Evolutionary conservation across 2,329 filamentous ascomycete genomes (phyloP), one percentile per base, ranked within the genome.

Genomic region (Monilinia polystroma): DNA sequence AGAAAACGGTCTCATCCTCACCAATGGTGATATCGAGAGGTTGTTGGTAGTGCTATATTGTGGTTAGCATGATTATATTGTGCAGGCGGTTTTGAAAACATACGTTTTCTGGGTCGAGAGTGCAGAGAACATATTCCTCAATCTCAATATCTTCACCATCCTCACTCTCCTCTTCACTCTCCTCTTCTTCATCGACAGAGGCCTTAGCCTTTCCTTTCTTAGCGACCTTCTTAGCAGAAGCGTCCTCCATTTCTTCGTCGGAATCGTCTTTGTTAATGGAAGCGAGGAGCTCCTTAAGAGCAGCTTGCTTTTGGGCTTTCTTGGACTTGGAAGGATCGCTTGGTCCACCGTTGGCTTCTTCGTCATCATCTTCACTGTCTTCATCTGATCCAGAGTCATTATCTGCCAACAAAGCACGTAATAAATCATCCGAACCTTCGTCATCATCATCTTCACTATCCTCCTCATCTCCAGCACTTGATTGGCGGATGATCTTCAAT

Each of bases 41-140:
- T 81, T 99, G 96, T 81, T 99, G 95, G 85, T 90, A 97, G 83
- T 91, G 87, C 95, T 98, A 75, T 57, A 65, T 38, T 12, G 51
- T 12, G 68, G 75, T 79, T 76, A 80, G 72, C 58, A 54, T 67
- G 63, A 52, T 59, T 29, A 11, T 20, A 35, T 32, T 59, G 29
- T 16, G 23, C 14, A 45, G 54, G 41, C 51, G 41, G 56, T 41
- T 11, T 57, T 45, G 53, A 66, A 69, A 66, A 77, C 85, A 78
- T 88, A 97, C 95, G 83, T 90, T 91, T 79, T 92, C 88, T 43
- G 93, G 91, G 81, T 98, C 93, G 65, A 99, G 87, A 70, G 95
- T 99, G 87, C 95, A 99, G 74, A 99, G 82, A 73, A 98, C 93
- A 75, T 91, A 92, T 82, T 97, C 91, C 79, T 97, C 92, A 64